These are phyloP conservation scores for Crithidia bombi DNA, from an alignment of 208 protist genomes.

Conservation along the genomic window DNA sequence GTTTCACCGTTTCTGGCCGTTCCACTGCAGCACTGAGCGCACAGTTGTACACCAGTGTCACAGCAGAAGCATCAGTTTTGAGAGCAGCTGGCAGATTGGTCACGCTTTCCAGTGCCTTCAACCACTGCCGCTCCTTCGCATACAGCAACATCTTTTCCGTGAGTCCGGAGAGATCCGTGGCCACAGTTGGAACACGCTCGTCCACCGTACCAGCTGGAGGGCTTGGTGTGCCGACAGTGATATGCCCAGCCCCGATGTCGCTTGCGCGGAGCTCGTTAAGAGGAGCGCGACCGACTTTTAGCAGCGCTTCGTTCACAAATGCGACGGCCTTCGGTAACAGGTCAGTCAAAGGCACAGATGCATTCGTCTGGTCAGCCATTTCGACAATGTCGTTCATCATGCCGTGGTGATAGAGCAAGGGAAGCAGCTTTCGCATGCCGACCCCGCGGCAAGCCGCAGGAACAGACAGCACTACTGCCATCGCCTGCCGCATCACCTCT, in stretches of 20 bases:
- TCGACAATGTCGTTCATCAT: conserved; percentile 75
- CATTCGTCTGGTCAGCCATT: conserved; percentile 54
- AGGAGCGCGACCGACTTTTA: conserved; percentile 50
- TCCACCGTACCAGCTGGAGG: neutral
- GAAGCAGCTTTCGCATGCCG: conserved; percentile 59
- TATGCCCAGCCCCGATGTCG: conserved; percentile 40
- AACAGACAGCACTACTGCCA: conserved; percentile 44
- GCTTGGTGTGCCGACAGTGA: neutral
- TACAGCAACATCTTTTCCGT: conserved; percentile 83
- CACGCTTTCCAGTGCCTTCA: conserved; percentile 58
- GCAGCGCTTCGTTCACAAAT: conserved; percentile 80
- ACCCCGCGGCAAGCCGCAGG: conserved; percentile 27
- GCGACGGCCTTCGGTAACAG: conserved; percentile 60
- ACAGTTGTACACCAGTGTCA: conserved; percentile 92
- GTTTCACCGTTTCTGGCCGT: conserved; percentile 51
- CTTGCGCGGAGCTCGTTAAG: conserved; percentile 47
- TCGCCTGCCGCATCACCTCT: conserved; percentile 41
- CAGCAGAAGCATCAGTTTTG: conserved; percentile 46
- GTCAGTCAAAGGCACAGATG: conserved; percentile 39
- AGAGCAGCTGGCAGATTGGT: conserved; percentile 25
- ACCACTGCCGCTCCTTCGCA: conserved; percentile 83
- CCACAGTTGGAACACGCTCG: conserved; percentile 1
- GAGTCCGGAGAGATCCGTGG: conserved; percentile 40
- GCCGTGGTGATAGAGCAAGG: conserved; percentile 63
- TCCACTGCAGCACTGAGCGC: conserved; percentile 79